phyloP scores from a whole-genome alignment of 2,329 filamentous ascomycete genomes.

The Botrytis hyacinthi region DNA sequence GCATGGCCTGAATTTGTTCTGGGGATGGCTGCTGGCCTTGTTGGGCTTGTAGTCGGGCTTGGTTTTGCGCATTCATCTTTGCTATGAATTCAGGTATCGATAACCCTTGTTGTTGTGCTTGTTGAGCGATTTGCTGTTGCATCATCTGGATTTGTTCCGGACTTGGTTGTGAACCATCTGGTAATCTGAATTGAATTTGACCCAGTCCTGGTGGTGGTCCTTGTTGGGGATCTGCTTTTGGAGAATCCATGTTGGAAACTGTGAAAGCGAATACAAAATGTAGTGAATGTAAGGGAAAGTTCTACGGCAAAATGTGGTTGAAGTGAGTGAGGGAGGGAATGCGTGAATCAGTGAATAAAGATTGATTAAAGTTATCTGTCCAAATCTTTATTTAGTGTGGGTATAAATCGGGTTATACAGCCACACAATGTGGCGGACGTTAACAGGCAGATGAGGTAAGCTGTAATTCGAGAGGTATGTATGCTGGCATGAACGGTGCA shows the following conservation, averaged over 20 bases:
- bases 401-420: not conserved
- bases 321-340: slow-evolving; percentile 19
- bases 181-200: slow-evolving; percentile 31
- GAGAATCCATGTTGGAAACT: slow-evolving; percentile 8
- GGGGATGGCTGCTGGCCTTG: slow-evolving; percentile 58
- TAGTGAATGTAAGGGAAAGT: not conserved
- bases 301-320: not conserved
- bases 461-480: not conserved
- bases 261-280: not conserved
- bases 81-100: slow-evolving; percentile 80
- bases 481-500: slow-evolving; percentile 2
- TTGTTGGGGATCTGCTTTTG: slow-evolving; percentile 9
- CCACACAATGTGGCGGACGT: slow-evolving; percentile 1
- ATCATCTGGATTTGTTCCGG: slow-evolving; percentile 84
- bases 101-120: slow-evolving; percentile 83
- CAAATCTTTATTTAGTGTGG: slow-evolving; percentile 9
- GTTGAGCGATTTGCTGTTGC: slow-evolving; percentile 76
- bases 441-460: not conserved
- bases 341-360: not conserved
- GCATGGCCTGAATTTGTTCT: slow-evolving; percentile 82
- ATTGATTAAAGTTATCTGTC: slow-evolving; percentile 21
- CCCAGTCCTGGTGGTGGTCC: slow-evolving; percentile 24
- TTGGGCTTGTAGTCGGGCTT: slow-evolving; percentile 16
- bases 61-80: slow-evolving; percentile 51
- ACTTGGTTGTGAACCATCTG: slow-evolving; percentile 51